These are phyloP conservation scores for Amaranthus tricolor DNA, from an alignment of 179 eudicot genomes.

Conservation along the genomic window DNA sequence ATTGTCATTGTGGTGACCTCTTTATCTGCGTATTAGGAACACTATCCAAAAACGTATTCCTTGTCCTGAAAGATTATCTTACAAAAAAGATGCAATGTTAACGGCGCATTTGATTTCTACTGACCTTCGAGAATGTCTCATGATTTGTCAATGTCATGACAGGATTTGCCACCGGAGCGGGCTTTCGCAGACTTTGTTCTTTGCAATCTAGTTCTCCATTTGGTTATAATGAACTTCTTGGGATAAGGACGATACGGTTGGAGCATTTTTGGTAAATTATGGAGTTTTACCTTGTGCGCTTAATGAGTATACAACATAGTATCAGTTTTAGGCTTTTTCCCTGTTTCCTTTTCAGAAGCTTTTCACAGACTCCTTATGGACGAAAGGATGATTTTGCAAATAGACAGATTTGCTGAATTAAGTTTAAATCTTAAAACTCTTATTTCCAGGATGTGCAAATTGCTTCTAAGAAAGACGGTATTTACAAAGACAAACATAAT, in stretches of 20 bases:
- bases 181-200: constrained; percentile 89
- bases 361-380: neutral
- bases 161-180: constrained; percentile 92
- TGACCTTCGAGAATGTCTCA: neutral
- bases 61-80: neutral
- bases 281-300: neutral
- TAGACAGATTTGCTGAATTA: neutral
- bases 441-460: neutral
- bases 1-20: too few species aligned
- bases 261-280: constrained; percentile 1
- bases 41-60: too few species aligned
- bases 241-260: constrained; percentile 37
- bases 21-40: neutral
- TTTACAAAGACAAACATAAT: too few species aligned
- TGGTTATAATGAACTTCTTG: constrained; percentile 94
- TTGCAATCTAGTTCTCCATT: constrained; percentile 92
- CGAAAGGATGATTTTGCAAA: neutral
- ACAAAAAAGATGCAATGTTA: neutral
- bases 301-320: constrained; percentile 20
- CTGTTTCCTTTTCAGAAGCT: constrained; percentile 6
- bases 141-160: constrained; percentile 22
- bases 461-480: too few species aligned
- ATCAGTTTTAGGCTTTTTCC: constrained; percentile 15
- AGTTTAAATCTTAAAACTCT: neutral
- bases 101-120: neutral